Percentiles rank a stretch among this genome's conserved stretches.
phyloP scores from a whole-genome alignment of 805 yeast species.

The Pichia occidentalis region DNA sequence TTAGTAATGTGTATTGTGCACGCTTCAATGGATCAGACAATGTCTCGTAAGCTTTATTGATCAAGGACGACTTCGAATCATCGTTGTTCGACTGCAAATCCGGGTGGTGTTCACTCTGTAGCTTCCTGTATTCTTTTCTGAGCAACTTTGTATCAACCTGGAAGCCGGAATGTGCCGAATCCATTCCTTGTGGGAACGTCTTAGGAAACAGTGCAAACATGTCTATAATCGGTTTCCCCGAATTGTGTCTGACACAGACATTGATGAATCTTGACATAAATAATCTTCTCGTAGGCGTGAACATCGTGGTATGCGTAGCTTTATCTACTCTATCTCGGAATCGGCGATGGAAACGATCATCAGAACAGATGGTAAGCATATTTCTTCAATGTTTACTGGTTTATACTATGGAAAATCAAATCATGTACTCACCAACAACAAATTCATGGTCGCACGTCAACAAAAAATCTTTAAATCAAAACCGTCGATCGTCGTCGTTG shows the following conservation, averaged over 20 bases:
- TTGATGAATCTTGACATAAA: no score
- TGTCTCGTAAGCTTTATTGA: conserved; percentile 75
- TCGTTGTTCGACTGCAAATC: conserved; percentile 51
- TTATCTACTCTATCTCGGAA: no score
- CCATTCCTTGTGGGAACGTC: conserved; percentile 61
- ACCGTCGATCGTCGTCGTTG: no score
- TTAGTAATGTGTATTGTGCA: conserved; percentile 50
- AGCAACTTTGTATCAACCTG: conserved; percentile 47
- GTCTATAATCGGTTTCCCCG: conserved; percentile 18
- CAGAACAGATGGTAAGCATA: no score
- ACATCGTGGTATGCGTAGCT: no score
- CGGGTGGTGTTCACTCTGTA: conserved; percentile 79
- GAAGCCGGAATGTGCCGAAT: conserved; percentile 51
- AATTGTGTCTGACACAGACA: neutral
- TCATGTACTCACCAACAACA: no score
- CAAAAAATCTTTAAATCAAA: no score
- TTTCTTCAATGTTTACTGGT: no score
- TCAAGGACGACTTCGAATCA: conserved; percentile 37
- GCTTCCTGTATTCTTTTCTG: conserved; percentile 64
- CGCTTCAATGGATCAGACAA: conserved; percentile 64
- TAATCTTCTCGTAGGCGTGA: no score
- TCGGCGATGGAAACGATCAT: no score
- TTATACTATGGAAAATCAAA: no score
- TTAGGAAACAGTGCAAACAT: conserved; percentile 69
- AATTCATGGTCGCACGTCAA: neutral